Base-by-base conservation (phyloP, 805 yeast species). In the Candida germanica region DNA sequence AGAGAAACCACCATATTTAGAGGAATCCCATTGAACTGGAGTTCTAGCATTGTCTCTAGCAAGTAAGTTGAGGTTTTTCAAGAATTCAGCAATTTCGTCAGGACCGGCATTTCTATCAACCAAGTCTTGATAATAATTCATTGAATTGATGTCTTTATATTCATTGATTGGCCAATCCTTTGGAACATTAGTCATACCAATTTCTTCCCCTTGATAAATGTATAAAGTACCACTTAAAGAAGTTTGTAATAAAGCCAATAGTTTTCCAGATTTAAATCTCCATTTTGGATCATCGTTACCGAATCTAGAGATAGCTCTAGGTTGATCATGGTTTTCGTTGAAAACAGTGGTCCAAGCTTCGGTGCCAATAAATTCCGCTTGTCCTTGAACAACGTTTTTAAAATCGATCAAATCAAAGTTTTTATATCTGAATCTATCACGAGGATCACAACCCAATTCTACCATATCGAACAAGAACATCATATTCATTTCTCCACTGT, bases 191-290 rank as follows among this genome's bases (percentile, higher is more conserved):
- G 67, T 65, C 73, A 71, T 71, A 21, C 80, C 83, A 41, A 77
- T 58, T 48, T 77, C 83, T 52, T 77, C 82, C 31, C 82, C 83
- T 53, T 77, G 81, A 56, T 75, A 77, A 25, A 77, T 54, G 56
- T 64, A 77, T 35, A 74, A 54, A 9, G 82, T 74, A 31, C 83
- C 81, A 26, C 76, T 70, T 44, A 75, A 60, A 11, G 77, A 46
- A 13, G 63, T 38, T 42, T 67, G 66, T 49, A 77, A 53, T 28
- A 69, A 42, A 11, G 78, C 65, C 42, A 77, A 52, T 49, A 75
- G 53, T 54, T 77, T 77, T 23, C 77, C 77, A 19, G 73, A 60
- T 32, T 55, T 48, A 32, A 47, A 56, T 29, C 68, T 52, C 44
- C 43, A 58, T 18, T 40, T 26, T 2, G 39, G 40, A 26, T 27